Base-by-base conservation (phyloP, 2,329 filamentous ascomycete genomes). In the Xylaria digitata region DNA sequence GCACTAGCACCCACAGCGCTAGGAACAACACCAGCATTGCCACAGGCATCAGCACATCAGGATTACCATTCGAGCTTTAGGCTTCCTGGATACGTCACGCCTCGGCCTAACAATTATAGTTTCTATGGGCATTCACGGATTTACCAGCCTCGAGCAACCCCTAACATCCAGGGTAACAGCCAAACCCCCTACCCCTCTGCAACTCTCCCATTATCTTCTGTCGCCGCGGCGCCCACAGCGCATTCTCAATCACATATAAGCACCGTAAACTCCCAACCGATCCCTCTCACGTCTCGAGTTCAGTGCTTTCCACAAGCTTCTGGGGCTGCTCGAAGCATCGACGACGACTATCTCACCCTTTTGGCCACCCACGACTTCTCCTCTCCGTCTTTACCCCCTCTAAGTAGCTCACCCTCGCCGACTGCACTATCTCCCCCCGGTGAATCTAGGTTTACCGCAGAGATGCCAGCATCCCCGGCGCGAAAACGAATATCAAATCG, bases 351-450 rank as follows among this genome's bases (percentile, higher is more conserved):
- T 48, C 48, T 76, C 32, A 7, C 64, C 19, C 40, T 69, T 21
- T 59, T 77, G 23, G 72, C 67, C 46, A 68, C 63, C 17, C 68
- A 67, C 37, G 65, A 75, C 49, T 77, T 78, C 40, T 66, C 75
- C n/a, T 77, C 75, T 21, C 74, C 75, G 8, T 77, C 75, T 13
- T 63, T 78, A 17, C 75, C 75, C 6, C 72, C 75, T 1, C 63
- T 73, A 50, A 73, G 69, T 52, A 73, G 71, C 26, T 72, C 69
- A 8, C 73, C 73, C 49, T 70, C 65, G 26, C 66, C 68, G 42
- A 63, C 59, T 11, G 19, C 66, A 45, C 54, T 57, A 37, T 68
- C 64, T 6, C 59, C 65, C 13, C 50, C 65, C 9, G 49, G 55
- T 34, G 55, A 67, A 46, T 70, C 72, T 1, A 72, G 65, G 21